These are phyloP conservation scores for Stromatinia cepivora DNA, from an alignment of 2,329 filamentous ascomycete genomes.

Conservation along the genomic window DNA sequence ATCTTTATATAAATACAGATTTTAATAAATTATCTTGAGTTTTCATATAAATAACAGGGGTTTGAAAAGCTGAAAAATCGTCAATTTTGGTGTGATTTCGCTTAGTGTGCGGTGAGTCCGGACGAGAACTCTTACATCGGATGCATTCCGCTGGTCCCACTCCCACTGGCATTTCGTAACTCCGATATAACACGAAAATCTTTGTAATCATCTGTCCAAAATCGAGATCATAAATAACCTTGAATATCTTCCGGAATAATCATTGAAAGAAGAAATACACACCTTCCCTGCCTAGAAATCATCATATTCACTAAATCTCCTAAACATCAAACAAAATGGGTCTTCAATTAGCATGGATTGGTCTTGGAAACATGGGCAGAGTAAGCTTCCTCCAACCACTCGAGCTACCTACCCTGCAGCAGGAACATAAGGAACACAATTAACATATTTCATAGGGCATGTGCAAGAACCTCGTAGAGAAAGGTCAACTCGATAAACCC, in stretches of 20 bases:
- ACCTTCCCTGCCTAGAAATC: neutral
- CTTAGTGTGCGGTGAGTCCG: too few relatives aligned
- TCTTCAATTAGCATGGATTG: slow-evolving; percentile 71
- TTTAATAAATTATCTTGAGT: too few relatives aligned
- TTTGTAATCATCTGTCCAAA: neutral
- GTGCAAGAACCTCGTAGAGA: slow-evolving; percentile 79
- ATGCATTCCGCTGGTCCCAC: too few relatives aligned
- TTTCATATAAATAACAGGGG: too few relatives aligned
- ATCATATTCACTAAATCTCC: neutral
- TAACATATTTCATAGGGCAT: slow-evolving; percentile 54
- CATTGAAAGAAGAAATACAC: neutral
- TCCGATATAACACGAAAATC: neutral
- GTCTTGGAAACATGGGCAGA: slow-evolving; percentile 84
- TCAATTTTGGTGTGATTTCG: too few relatives aligned
- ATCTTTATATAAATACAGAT: too few relatives aligned
- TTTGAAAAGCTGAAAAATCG: too few relatives aligned
- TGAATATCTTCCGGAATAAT: neutral
- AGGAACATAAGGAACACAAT: slow-evolving; percentile 2
- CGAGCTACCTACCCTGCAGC: neutral
- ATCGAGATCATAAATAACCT: neutral
- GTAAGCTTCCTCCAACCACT: slow-evolving; percentile 49
- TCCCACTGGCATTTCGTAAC: neutral
- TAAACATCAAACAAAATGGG: slow-evolving; percentile 48
- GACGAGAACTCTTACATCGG: too few relatives aligned
- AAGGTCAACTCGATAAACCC: slow-evolving; percentile 69